Percentiles rank a stretch among this genome's conserved stretches.
Evolutionary conservation across 176 grass and related monocot species (phyloP).

Genomic region (Rhynchospora breviuscula): DNA sequence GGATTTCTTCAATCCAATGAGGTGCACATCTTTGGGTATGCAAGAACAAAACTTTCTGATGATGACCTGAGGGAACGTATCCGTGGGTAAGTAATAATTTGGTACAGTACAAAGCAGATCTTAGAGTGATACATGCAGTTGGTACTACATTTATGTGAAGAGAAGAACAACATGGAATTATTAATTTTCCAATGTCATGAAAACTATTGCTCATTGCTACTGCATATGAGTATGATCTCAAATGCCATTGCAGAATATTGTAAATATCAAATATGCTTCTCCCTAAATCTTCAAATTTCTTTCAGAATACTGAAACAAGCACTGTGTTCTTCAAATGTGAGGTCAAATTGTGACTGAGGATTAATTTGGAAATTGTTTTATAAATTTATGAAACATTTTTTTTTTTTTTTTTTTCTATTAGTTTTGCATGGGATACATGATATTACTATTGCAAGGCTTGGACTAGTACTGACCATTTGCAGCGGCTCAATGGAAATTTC

Average conservation of each 20-base stretch:
- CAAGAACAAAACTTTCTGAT: constrained; percentile 85
- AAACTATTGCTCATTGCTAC: background rate
- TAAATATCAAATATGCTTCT: constrained; percentile 1
- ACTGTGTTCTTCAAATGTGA: background rate
- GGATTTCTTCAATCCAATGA: constrained; percentile 72
- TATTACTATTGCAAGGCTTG: constrained; percentile 13
- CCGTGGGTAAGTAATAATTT: constrained; percentile 51
- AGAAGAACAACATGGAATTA: background rate
- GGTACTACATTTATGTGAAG: background rate
- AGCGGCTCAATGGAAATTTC: constrained; percentile 4
- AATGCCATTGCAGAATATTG: background rate
- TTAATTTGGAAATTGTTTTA: background rate
- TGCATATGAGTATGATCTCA: background rate
- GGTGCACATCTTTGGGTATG: constrained; percentile 94
- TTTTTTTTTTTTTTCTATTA: background rate
- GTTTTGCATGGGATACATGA: background rate
- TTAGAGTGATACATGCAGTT: background rate
- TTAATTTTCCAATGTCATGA: background rate
- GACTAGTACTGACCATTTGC: constrained; percentile 13
- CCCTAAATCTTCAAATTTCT: background rate
- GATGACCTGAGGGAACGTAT: constrained; percentile 79
- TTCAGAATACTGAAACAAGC: background rate
- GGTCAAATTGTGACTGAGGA: background rate
- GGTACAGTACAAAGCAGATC: background rate
- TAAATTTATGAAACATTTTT: background rate